Evolutionary conservation across 2,329 filamentous ascomycete species (phyloP).

Genomic region (Ceratocystis variospora): DNA sequence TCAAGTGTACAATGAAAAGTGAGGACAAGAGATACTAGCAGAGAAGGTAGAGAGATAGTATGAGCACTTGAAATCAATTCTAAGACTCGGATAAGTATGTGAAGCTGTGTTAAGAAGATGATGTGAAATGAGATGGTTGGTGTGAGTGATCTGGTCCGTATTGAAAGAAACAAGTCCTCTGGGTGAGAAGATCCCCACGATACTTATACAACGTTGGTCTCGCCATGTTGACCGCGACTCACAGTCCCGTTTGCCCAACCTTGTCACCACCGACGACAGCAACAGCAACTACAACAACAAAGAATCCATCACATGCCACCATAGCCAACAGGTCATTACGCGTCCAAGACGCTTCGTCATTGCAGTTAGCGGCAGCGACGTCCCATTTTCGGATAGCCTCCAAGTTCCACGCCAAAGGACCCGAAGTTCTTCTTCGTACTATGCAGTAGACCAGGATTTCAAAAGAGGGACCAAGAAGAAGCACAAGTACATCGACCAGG

Average conservation of each 20-base stretch:
- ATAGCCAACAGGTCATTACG: neutral
- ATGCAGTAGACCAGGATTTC: neutral
- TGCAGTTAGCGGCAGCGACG: neutral
- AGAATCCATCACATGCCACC: neutral
- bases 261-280: neutral
- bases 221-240: neutral
- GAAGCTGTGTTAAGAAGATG: neutral
- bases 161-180: neutral
- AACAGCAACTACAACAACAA: neutral
- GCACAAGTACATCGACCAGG: neutral
- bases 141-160: neutral
- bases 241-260: neutral
- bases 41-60: neutral
- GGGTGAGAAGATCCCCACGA: neutral
- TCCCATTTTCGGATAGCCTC: neutral
- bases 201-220: constrained; percentile 15
- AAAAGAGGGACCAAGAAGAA: neutral
- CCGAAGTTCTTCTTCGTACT: neutral
- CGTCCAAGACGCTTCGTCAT: constrained; percentile 9
- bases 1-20: neutral
- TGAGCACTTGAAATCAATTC: neutral
- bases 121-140: neutral
- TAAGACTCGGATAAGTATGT: neutral
- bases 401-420: neutral
- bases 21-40: neutral